Evolutionary conservation across 495 filamentous ascomycete genomes (phyloP).

Genomic region (Hypomontagnella submonticulosa): DNA sequence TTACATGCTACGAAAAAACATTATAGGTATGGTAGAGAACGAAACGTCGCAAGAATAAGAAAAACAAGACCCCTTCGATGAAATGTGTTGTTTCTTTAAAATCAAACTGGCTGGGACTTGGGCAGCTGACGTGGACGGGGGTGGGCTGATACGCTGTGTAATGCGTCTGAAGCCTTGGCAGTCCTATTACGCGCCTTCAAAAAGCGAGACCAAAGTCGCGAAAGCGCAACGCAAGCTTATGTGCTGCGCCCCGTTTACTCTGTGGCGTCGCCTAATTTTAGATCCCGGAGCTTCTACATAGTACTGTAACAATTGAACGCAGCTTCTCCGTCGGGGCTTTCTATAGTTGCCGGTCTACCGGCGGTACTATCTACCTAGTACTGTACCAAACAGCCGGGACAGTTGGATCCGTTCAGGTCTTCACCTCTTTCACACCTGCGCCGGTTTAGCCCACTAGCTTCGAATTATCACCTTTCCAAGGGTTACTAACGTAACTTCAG

Average conservation of each 20-base stretch:
- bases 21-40: conserved; percentile 13
- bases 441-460: no score
- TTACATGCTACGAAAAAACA: conserved; percentile 5
- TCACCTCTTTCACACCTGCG: no score
- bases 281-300: conserved; percentile 20
- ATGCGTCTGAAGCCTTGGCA: conserved; percentile 1
- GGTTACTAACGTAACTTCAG: no score
- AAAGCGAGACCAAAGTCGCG: conserved; percentile 8
- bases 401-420: no score
- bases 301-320: background rate
- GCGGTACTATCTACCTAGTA: no score
- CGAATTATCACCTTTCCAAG: no score
- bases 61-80: background rate
- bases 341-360: background rate
- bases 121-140: conserved; percentile 42
- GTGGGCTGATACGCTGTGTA: conserved; percentile 24
- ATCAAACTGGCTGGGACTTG: conserved; percentile 11
- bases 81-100: conserved; percentile 18
- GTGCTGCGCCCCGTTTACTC: conserved; percentile 23
- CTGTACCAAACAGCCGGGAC: background rate
- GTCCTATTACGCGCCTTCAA: conserved; percentile 8
- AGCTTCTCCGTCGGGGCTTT: background rate
- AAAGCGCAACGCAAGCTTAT: conserved; percentile 22
- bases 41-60: conserved; percentile 4
- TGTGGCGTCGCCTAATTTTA: conserved; percentile 36